phyloP scores from a whole-genome alignment of 75 land plant species.

The Cryptomeria japonica region DNA sequence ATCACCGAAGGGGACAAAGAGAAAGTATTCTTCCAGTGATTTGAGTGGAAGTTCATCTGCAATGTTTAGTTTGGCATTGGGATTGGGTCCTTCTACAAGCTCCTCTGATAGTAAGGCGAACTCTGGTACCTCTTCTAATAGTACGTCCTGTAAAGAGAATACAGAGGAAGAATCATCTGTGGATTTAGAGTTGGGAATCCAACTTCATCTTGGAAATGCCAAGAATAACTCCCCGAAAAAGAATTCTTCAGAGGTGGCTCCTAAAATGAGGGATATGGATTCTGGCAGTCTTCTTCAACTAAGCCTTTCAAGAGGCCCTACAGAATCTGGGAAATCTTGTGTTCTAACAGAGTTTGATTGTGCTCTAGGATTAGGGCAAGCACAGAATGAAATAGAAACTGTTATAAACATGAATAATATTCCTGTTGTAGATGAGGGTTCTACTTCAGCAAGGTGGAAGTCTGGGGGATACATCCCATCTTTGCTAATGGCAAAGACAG shows the following conservation, averaged over 20 bases:
- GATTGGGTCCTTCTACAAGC: conserved; percentile 56
- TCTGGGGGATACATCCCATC: conserved; percentile 47
- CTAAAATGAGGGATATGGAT: conserved; percentile 9
- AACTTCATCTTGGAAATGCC: conserved; percentile 54
- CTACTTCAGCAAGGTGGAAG: conserved; percentile 48
- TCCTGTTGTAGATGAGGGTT: conserved; percentile 47
- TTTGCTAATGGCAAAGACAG: conserved; percentile 23
- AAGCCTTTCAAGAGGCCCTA: conserved; percentile 54
- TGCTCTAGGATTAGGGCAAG: conserved; percentile 14
- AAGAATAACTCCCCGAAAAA: conserved; percentile 34
- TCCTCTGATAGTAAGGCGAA: conserved; percentile 68
- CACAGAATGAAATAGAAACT: conserved; percentile 12
- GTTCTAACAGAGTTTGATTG: conserved; percentile 39
- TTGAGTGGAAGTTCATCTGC: conserved; percentile 22
- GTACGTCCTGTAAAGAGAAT: conserved; percentile 59
- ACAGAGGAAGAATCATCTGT: conserved; percentile 56
- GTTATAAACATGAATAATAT: neutral
- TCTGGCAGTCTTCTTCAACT: conserved; percentile 43
- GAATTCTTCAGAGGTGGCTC: conserved; percentile 10
- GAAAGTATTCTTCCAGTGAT: conserved; percentile 41
- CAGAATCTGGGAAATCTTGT: conserved; percentile 14
- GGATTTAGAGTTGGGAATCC: conserved; percentile 53
- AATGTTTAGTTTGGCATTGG: conserved; percentile 29
- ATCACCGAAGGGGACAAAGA: conserved; percentile 44
- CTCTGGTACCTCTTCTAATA: conserved; percentile 40